Base-by-base conservation (phyloP, 495 filamentous ascomycete species). In the Tuber melanosporum region DNA sequence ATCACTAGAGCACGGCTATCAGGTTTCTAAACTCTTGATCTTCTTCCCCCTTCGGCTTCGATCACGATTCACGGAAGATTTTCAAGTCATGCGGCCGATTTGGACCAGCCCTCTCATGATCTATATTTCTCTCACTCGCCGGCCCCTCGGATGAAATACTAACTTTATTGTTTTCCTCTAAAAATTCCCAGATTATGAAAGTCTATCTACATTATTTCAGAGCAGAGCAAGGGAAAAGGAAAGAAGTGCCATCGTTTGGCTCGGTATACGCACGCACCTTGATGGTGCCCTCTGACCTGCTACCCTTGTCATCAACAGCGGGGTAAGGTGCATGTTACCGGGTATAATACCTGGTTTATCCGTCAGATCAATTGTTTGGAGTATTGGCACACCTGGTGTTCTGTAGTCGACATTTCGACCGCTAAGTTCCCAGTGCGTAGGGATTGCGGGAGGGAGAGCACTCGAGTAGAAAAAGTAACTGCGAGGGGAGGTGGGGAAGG, bases 211-310 rank as follows among this genome's bases (percentile, higher is more conserved):
- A 7, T 72, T 72, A 22, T 42, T 42, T 12, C 10, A 22, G 26
- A 70, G n/a, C 9, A 71, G 69, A 45, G 46, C 39, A 45, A 20
- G 4, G 45, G 74, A 45, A 73, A 78, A 69, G 36, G 46, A 78
- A 79, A 49, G 17, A n/a, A 75, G 36, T 19, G 36, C 71, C 22
- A 72, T n/a, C 71, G 20, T 32, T 46, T n/a, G 36, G 39, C 12
- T 72, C 39, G 71, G 41, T 42, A 46, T 43, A 36, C 44, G 12
- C 41, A 36, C 44, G 12, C 41, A 46, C 71, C 22, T 72, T 72
- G 71, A 45, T 45, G 71, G 44, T 41, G 15, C 71, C 41, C n/a
- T 46, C 41, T n/a, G 44, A 20, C 41, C 71, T 39, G 41, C 36
- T 12, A 26, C 22, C 44, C 22, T n/a, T n/a, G 71, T 72, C 41